Conservation (phyloP, 2,329 filamentous ascomycete genomes). For the Microsporum canis region DNA sequence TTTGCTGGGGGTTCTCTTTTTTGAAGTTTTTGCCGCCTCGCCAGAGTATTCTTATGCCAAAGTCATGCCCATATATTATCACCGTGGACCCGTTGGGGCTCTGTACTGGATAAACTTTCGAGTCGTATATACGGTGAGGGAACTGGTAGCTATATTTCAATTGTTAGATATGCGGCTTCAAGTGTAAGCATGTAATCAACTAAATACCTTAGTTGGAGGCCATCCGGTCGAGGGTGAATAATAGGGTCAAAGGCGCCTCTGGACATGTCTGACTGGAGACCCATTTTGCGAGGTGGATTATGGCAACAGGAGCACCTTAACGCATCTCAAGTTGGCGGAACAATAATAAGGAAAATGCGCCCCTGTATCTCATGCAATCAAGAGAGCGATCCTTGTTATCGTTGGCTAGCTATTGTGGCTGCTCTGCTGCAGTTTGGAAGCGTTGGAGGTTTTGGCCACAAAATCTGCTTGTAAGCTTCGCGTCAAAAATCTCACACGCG, state of each 20-base stretch:
- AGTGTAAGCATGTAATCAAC: background rate
- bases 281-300: background rate
- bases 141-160: conserved; percentile 44
- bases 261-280: background rate
- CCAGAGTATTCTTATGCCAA: conserved; percentile 50
- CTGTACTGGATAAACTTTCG: conserved; percentile 47
- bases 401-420: too few species aligned
- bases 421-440: background rate
- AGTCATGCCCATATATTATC: conserved; percentile 48
- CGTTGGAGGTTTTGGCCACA: background rate
- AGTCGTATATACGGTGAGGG: conserved; percentile 45
- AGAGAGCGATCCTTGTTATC: background rate
- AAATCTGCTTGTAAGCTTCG: background rate
- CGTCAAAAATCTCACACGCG: background rate
- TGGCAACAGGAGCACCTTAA: background rate
- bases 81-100: conserved; percentile 52
- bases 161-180: background rate
- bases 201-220: conserved; percentile 33
- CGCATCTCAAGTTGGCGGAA: background rate
- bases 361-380: background rate
- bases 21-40: conserved; percentile 45
- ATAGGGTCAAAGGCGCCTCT: conserved; percentile 21
- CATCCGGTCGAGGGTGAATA: conserved; percentile 30
- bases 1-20: conserved; percentile 17
- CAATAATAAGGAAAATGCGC: background rate